phyloP scores from a whole-genome alignment of 495 filamentous ascomycete genomes.

The Xylaria longipes region DNA sequence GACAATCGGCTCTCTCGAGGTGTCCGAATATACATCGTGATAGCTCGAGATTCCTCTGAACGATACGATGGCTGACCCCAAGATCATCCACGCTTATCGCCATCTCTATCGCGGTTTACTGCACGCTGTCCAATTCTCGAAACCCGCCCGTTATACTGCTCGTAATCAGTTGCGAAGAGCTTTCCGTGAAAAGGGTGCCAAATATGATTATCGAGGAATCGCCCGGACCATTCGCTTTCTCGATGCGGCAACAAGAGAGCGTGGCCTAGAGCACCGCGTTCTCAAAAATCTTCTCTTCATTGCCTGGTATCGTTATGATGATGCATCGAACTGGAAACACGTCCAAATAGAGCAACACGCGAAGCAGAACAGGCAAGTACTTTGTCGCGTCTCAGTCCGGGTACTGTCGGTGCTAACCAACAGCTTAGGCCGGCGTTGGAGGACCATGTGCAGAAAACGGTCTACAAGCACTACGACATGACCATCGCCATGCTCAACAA shows the following conservation, averaged over 20 bases:
- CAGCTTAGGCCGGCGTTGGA: not conserved
- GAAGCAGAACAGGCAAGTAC: constrained; percentile 14
- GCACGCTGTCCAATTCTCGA: constrained; percentile 79
- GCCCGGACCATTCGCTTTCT: constrained; percentile 81
- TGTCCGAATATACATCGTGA: not conserved
- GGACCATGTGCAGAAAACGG: constrained; percentile 30
- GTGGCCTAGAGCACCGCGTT: constrained; percentile 80
- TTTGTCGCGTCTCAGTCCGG: not conserved
- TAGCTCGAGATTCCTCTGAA: not conserved
- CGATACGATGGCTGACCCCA: constrained; percentile 34
- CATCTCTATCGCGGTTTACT: constrained; percentile 75
- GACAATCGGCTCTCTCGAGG: not conserved
- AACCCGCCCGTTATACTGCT: constrained; percentile 73
- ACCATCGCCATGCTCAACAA: constrained; percentile 77
- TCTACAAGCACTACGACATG: constrained; percentile 65
- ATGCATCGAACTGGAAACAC: not conserved
- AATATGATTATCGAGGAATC: constrained; percentile 67
- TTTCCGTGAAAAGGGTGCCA: constrained; percentile 67
- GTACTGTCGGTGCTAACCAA: constrained; percentile 9
- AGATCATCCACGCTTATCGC: constrained; percentile 79
- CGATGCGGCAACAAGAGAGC: constrained; percentile 65
- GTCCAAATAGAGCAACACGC: not conserved
- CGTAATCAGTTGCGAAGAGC: constrained; percentile 68
- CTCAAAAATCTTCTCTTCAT: constrained; percentile 73
- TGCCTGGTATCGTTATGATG: constrained; percentile 23